Evolutionary conservation across 768 basidiomycete genomes (phyloP).

Genomic region (Psilocybe sp.): DNA sequence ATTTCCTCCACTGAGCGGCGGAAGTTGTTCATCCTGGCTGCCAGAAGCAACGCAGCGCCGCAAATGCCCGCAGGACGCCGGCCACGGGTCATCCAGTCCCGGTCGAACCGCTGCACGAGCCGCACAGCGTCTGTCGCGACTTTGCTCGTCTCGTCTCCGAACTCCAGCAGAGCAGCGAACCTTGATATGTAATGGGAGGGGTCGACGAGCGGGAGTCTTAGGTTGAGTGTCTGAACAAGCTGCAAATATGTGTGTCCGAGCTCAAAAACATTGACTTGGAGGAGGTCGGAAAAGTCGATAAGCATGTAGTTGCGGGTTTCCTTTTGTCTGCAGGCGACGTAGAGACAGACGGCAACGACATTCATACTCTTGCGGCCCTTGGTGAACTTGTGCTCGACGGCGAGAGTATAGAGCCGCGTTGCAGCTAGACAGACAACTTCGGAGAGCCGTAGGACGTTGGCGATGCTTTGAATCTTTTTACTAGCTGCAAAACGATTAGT

Average conservation of each 20-base stretch:
- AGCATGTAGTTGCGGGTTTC: constrained; percentile 95
- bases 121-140: constrained; percentile 93
- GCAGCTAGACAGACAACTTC: constrained; percentile 81
- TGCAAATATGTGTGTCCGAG: constrained; percentile 96
- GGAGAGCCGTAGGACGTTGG: constrained; percentile 71
- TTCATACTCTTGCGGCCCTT: constrained; percentile 91
- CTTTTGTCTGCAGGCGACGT: constrained; percentile 88
- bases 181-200: constrained; percentile 96
- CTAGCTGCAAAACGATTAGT: constrained; percentile 49
- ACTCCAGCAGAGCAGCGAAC: constrained; percentile 92
- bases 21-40: constrained; percentile 98
- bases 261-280: constrained; percentile 96
- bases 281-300: constrained; percentile 96
- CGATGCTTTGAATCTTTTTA: constrained; percentile 80
- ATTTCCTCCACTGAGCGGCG: constrained; percentile 91
- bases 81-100: constrained; percentile 97
- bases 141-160: constrained; percentile 89
- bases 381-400: constrained; percentile 91
- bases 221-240: constrained; percentile 82
- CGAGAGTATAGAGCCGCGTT: constrained; percentile 86
- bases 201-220: constrained; percentile 86
- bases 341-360: constrained; percentile 94
- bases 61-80: constrained; percentile 96
- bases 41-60: constrained; percentile 91
- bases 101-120: constrained; percentile 88